Evolutionary conservation across 1,284 basidiomycete species (phyloP), one percentile per base, ranked within the genome.

Genomic region (Rhodotorula glutinis): DNA sequence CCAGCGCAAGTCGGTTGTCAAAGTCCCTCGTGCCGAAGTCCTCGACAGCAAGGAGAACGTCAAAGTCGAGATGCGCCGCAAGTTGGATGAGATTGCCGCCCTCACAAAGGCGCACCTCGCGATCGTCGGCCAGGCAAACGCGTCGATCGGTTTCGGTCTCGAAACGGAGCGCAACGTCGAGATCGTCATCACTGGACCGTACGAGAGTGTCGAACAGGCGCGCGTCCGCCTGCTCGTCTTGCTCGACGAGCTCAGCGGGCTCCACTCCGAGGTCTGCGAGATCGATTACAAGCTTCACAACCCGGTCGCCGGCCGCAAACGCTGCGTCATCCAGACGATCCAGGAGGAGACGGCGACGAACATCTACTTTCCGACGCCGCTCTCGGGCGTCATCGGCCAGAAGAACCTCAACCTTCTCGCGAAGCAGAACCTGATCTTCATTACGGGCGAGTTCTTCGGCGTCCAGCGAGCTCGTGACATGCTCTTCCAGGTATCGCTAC

Each of bases 291-390:
- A 97, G 78, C 81, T 97, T 2, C 94, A 97, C 79, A 86, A 89
- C 59, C 92, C 97, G 77, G 85, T 97, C 70, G 90, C 91, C 17
- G 92, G 91, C 27, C 87, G 91, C 70, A 96, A 97, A 80, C 89
- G 95, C 56, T 83, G 83, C 65, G 84, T 89, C 30, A 83, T 98
- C 52, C 95, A 98, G 79, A 85, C 88, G 11, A 96, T 98, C 65
- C 92, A 97, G 79, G 93, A 98, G 79, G 93, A 98, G 79, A 98
- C 95, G 0, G 93, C 88, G 0, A 97, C 95, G 65, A 98, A 95
- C 77, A 91, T 98, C 68, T 98, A 98, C 79, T 85, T 92, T 72
- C 92, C 95, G 40, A 91, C 92, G 9, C 88, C 92, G 53, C 82
- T 98, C 61, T 89, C 93, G 73, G 92, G 91, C 56, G 85, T 94